A percentile compares a stretch with the other conserved stretches of the same genome.
Conservation (phyloP, 75 land plant species). For the Isoetes taiwanensis region DNA sequence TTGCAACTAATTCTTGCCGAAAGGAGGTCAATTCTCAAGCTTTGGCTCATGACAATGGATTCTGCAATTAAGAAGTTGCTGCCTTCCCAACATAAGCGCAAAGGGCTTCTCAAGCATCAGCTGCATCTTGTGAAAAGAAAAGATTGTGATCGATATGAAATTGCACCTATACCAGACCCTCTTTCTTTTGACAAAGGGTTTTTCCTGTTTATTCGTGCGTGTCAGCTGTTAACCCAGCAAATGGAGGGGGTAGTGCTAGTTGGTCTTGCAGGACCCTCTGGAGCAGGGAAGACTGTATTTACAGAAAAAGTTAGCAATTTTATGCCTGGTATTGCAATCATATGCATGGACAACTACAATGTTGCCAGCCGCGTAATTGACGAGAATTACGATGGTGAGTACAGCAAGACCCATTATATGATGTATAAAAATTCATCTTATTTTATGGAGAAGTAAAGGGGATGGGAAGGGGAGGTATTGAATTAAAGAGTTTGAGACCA, state of each 20-base stretch:
- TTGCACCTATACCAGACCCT: constrained; percentile 53
- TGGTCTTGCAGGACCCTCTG: constrained; percentile 82
- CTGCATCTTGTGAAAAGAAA: constrained; percentile 56
- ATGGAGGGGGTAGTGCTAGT: constrained; percentile 69
- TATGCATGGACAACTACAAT: constrained; percentile 90
- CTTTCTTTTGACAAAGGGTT: constrained; percentile 87
- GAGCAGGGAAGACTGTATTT: constrained; percentile 86
- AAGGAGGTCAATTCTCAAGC: no score
- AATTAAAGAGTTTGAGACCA: no score
- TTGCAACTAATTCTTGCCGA: no score
- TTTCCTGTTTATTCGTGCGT: constrained; percentile 70
- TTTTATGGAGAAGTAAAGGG: no score
- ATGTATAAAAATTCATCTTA: no score
- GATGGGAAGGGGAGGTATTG: no score
- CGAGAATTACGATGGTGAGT: constrained; percentile 78
- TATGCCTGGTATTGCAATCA: constrained; percentile 70
- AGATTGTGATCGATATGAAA: constrained; percentile 64
- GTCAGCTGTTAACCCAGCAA: constrained; percentile 63
- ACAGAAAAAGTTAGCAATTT: constrained; percentile 69
- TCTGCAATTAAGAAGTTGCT: no score
- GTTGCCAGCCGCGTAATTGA: constrained; percentile 73
- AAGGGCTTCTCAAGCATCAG: constrained; percentile 67
- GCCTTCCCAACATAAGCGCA: constrained; percentile 21
- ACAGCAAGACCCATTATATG: no score
- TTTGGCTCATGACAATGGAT: no score